Conservation (phyloP, 164 flowering plant genomes). For the Liriodendron chinense region DNA sequence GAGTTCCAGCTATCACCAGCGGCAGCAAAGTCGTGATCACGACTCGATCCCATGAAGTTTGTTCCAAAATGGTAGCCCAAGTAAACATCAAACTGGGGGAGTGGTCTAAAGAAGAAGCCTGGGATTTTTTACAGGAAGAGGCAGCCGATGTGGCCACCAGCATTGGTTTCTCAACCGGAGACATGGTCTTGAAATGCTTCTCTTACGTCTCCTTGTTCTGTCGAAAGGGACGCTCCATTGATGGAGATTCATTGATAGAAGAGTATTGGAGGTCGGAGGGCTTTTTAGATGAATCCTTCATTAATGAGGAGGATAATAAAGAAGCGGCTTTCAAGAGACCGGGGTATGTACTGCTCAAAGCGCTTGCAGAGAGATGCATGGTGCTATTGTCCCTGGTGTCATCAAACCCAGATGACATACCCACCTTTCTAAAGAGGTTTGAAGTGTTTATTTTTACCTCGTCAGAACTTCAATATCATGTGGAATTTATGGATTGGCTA, state of each 20-base stretch:
- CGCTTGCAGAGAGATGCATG: not conserved
- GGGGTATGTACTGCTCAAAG: not conserved
- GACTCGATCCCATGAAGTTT: not conserved
- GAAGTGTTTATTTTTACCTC: too few relatives aligned
- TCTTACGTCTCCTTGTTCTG: too few relatives aligned
- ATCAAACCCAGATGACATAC: too few relatives aligned
- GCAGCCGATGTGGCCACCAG: not conserved
- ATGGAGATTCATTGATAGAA: not conserved
- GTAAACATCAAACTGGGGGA: too few relatives aligned
- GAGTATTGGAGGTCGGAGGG: not conserved
- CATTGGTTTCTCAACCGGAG: not conserved
- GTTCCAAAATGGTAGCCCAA: not conserved
- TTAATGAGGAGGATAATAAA: not conserved
- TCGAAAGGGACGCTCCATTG: not conserved
- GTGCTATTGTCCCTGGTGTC: not conserved
- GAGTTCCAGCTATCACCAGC: too few relatives aligned
- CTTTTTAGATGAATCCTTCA: not conserved
- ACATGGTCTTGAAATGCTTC: too few relatives aligned
- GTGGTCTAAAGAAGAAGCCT: too few relatives aligned
- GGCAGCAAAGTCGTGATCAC: not conserved
- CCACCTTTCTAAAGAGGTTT: too few relatives aligned
- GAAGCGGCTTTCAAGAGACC: not conserved
- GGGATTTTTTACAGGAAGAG: not conserved
- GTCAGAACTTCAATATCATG: too few relatives aligned
- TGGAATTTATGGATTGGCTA: too few relatives aligned